phyloP scores from a whole-genome alignment of 2,329 filamentous ascomycete species.

The Ascochyta pisi region DNA sequence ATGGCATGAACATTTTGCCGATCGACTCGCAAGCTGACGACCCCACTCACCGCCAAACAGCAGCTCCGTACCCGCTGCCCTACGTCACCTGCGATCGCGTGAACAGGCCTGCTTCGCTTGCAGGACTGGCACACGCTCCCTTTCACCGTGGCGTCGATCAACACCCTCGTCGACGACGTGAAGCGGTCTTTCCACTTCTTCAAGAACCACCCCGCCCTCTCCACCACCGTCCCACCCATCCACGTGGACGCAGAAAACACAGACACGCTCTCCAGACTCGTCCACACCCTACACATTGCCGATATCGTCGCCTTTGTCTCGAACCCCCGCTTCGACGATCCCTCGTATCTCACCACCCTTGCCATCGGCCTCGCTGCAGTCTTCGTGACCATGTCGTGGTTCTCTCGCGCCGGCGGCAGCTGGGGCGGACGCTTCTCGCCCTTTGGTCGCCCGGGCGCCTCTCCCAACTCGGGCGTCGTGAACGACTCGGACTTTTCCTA shows the following conservation, averaged over 20 bases:
- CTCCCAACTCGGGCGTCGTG: slow-evolving; percentile 60
- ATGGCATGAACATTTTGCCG: slow-evolving; percentile 14
- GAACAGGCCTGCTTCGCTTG: slow-evolving; percentile 20
- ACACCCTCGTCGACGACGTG: slow-evolving; percentile 42
- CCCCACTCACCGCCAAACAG: slow-evolving; percentile 16
- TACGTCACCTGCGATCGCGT: slow-evolving; percentile 20
- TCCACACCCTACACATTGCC: slow-evolving; percentile 28
- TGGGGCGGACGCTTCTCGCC: slow-evolving; percentile 58
- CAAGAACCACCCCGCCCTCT: slow-evolving; percentile 39
- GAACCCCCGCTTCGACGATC: slow-evolving; percentile 43
- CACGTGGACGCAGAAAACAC: slow-evolving; percentile 21
- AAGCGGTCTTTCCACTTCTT: slow-evolving; percentile 47
- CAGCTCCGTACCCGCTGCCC: slow-evolving; percentile 6
- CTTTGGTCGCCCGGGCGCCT: slow-evolving; percentile 53
- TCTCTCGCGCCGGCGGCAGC: slow-evolving; percentile 52
- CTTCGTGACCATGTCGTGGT: slow-evolving; percentile 56
- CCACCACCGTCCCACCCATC: slow-evolving; percentile 28
- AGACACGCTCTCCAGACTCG: slow-evolving; percentile 30
- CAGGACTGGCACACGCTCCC: slow-evolving; percentile 14
- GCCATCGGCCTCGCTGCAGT: slow-evolving; percentile 48
- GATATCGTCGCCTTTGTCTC: slow-evolving; percentile 37
- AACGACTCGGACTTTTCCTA: slow-evolving; percentile 81
- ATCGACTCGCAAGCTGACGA: slow-evolving; percentile 19
- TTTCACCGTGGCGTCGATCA: slow-evolving; percentile 48
- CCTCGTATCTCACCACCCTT: slow-evolving; percentile 42